A percentile compares a stretch with the other conserved stretches of the same genome.
These are phyloP conservation scores for Neltuma alba DNA, from an alignment of 306 rosid genomes.

Conservation along the genomic window DNA sequence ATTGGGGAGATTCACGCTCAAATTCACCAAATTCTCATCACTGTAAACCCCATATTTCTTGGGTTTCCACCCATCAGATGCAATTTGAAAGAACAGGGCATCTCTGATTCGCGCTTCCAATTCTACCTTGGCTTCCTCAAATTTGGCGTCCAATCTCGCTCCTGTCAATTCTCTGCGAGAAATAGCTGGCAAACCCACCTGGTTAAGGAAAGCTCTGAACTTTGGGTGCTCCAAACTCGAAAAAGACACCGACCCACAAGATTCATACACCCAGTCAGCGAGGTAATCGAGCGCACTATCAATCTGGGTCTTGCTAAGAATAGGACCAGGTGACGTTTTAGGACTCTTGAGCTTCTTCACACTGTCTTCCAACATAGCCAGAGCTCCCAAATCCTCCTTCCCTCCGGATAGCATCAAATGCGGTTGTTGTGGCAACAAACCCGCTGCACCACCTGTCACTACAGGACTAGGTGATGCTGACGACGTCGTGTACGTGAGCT, in stretches of 20 bases:
- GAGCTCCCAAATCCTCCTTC: constrained; percentile 84
- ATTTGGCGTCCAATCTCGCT: constrained; percentile 59
- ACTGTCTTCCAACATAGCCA: constrained; percentile 94
- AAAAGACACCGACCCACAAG: constrained; percentile 81
- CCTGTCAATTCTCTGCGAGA: constrained; percentile 64
- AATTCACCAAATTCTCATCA: constrained; percentile 64
- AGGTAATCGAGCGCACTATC: constrained; percentile 74
- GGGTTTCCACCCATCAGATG: constrained; percentile 79
- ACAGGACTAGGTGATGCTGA: constrained; percentile 38
- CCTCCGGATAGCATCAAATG: constrained; percentile 92
- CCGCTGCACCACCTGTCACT: constrained; percentile 27
- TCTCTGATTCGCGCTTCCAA: constrained; percentile 82
- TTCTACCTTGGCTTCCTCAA: constrained; percentile 75
- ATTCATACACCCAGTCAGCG: constrained; percentile 86
- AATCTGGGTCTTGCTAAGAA: constrained; percentile 64
- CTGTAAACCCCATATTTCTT: constrained; percentile 43
- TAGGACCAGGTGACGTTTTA: constrained; percentile 76
- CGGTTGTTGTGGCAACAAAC: constrained; percentile 53
- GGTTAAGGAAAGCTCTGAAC: constrained; percentile 80
- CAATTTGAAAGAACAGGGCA: constrained; percentile 90
- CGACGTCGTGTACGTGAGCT: constrained; percentile 50
- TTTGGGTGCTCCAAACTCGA: constrained; percentile 81
- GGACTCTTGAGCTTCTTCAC: constrained; percentile 97
- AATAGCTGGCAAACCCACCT: constrained; percentile 72
- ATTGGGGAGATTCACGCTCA: constrained; percentile 84